phyloP scores from a whole-genome alignment of 257 asterid species.

The Solanum virginianum region DNA sequence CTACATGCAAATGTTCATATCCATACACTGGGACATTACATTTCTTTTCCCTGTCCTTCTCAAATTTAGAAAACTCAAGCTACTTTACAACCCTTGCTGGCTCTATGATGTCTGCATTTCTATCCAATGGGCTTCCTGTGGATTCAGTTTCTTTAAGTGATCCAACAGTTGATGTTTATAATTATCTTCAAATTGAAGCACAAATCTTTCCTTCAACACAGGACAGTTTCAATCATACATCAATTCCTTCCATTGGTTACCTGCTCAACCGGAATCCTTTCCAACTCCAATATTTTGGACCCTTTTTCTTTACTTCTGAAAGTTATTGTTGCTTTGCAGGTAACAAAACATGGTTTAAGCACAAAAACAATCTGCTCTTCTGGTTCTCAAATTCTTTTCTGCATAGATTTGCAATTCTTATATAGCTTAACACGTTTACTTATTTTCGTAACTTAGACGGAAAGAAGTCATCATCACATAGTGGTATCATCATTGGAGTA shows the following conservation, averaged over 20 bases:
- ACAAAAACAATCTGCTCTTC: background rate
- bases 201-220: slow-evolving; percentile 63
- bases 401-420: background rate
- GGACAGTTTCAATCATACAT: slow-evolving; percentile 41
- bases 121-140: slow-evolving; percentile 49
- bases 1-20: slow-evolving; percentile 51
- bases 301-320: slow-evolving; percentile 50
- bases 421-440: background rate
- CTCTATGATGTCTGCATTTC: slow-evolving; percentile 31
- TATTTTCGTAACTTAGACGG: slow-evolving; percentile 14
- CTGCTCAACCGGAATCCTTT: slow-evolving; percentile 64
- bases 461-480: slow-evolving; percentile 31
- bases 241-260: slow-evolving; percentile 44
- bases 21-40: slow-evolving; percentile 67
- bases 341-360: slow-evolving; percentile 5
- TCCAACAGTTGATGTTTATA: slow-evolving; percentile 30
- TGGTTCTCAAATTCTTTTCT: background rate
- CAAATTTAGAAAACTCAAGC: slow-evolving; percentile 43
- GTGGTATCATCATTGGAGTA: slow-evolving; percentile 51
- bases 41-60: slow-evolving; percentile 66
- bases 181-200: slow-evolving; percentile 38
- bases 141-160: slow-evolving; percentile 37
- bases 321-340: slow-evolving; percentile 55
- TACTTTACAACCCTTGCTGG: slow-evolving; percentile 43
- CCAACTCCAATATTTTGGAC: slow-evolving; percentile 43